Conservation (phyloP, 169 alveolate genomes). For the Miamiensis avidus region DNA sequence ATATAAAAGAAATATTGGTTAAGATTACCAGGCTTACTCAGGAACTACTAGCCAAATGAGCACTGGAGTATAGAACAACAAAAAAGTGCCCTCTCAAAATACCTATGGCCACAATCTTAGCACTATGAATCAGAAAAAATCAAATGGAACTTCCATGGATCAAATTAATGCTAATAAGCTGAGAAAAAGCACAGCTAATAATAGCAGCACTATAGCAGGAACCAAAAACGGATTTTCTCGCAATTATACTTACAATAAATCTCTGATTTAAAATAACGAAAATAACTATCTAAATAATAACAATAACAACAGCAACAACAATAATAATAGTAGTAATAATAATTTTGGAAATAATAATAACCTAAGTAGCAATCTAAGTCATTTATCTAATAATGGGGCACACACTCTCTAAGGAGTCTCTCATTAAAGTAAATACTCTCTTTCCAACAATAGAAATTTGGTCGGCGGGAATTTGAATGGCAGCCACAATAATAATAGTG, state of each 20-base stretch:
- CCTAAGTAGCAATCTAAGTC: neutral
- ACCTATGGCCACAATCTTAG: neutral
- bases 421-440: too few species aligned
- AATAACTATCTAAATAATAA: too few species aligned
- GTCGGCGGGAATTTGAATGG: too few species aligned
- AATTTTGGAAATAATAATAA: neutral
- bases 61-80: too few species aligned
- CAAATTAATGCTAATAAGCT: neutral
- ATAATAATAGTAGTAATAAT: neutral
- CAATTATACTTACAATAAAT: too few species aligned
- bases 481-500: too few species aligned
- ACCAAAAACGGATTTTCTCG: neutral
- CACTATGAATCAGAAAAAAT: too few species aligned
- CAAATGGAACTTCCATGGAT: neutral
- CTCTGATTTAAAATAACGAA: neutral
- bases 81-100: too few species aligned
- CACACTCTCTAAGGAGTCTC: neutral
- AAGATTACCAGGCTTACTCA: neutral
- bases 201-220: neutral
- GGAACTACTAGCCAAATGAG: neutral
- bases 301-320: neutral
- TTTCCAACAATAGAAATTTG: too few species aligned
- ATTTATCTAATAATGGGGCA: neutral
- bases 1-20: too few species aligned
- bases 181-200: neutral